Evolutionary conservation across 108 stramenopile genomes (phyloP).

Genomic region (Fragilaria radians): DNA sequence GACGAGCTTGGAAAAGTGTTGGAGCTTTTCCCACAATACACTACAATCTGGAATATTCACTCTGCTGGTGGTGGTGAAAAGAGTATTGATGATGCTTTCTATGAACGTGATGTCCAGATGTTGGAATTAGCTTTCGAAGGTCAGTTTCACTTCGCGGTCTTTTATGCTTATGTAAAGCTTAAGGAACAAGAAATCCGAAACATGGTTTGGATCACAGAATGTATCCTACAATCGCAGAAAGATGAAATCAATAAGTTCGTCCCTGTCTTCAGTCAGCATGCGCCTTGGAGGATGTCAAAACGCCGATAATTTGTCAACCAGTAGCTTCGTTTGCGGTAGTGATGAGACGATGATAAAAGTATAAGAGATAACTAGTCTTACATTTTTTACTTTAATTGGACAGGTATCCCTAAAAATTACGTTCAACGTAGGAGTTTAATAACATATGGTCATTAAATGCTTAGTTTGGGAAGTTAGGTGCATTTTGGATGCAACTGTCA

Average conservation of each 20-base stretch:
- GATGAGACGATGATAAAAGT: no score
- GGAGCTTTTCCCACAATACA: conserved; percentile 86
- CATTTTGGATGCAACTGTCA: no score
- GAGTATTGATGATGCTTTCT: conserved; percentile 97
- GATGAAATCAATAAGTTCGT: conserved; percentile 98
- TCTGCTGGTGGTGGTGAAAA: conserved; percentile 72
- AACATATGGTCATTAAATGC: no score
- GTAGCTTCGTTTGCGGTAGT: no score
- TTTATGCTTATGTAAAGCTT: conserved; percentile 99
- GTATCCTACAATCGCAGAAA: conserved; percentile 97
- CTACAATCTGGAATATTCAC: conserved; percentile 91
- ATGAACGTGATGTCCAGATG: conserved; percentile 93
- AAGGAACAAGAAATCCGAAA: conserved; percentile 99
- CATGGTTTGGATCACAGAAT: conserved; percentile 99
- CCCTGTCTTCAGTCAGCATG: conserved; percentile 87
- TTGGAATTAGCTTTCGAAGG: conserved; percentile 98
- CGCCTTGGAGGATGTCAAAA: conserved; percentile 83
- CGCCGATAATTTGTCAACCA: conserved; percentile 10
- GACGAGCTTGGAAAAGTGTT: conserved; percentile 86
- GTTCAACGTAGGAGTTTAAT: no score
- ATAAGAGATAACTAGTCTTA: no score
- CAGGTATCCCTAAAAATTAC: no score
- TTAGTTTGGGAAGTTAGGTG: no score
- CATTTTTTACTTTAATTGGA: no score
- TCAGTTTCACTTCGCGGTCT: conserved; percentile 96